Evolutionary conservation across 2,329 filamentous ascomycete genomes (phyloP).

Genomic region (Claviceps pusilla): DNA sequence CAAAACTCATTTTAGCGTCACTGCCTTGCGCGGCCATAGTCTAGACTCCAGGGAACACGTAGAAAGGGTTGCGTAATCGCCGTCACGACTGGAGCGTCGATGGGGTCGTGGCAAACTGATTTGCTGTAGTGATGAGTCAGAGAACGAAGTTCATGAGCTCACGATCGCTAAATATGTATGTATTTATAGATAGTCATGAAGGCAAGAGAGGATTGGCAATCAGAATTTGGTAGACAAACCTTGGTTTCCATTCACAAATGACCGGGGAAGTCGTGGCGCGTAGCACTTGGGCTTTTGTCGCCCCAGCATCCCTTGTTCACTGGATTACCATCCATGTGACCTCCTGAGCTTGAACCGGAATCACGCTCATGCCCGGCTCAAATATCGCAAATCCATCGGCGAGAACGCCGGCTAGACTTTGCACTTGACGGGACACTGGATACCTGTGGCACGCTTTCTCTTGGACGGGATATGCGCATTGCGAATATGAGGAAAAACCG

Average conservation of each 20-base stretch:
- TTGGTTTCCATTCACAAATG: not conserved
- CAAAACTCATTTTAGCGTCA: not conserved
- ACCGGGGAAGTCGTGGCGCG: not conserved
- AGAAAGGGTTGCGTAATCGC: constrained; percentile 27
- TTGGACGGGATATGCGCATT: not conserved
- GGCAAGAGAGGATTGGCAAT: not conserved
- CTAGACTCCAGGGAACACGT: constrained; percentile 30
- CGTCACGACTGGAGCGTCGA: constrained; percentile 17
- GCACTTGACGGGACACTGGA: not conserved
- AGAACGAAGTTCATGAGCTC: not conserved
- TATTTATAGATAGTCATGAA: not conserved
- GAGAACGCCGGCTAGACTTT: not conserved
- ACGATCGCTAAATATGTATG: not conserved
- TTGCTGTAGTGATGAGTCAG: not conserved
- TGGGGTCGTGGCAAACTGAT: not conserved
- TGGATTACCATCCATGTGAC: not conserved
- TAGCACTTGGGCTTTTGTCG: not conserved
- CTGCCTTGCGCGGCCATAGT: not conserved
- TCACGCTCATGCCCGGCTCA: not conserved
- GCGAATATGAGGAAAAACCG: too few species aligned
- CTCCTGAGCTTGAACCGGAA: not conserved
- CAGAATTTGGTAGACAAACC: not conserved
- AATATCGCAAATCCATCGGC: not conserved
- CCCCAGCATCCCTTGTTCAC: not conserved
- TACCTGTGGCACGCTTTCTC: not conserved